Percentiles rank a stretch among this genome's conserved stretches.
These are phyloP conservation scores for Lepidium aucheri DNA, from an alignment of 345 rosid species.

Conservation along the genomic window DNA sequence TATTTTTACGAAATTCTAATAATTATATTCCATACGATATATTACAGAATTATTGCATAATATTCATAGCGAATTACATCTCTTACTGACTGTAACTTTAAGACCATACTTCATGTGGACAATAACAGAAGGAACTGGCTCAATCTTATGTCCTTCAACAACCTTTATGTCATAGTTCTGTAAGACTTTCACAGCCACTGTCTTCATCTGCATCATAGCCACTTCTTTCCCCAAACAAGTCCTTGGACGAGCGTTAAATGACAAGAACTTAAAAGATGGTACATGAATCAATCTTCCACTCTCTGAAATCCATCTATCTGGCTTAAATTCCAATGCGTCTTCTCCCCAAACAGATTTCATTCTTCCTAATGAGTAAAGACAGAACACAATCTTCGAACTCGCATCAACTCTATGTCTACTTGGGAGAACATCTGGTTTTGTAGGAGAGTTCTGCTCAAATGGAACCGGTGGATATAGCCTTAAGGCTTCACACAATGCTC, in stretches of 20 bases:
- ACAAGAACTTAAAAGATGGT: conserved; percentile 22
- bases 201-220: conserved; percentile 26
- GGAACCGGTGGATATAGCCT: conserved; percentile 30
- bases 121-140: conserved; percentile 17
- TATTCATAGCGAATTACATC: background rate
- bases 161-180: conserved; percentile 20
- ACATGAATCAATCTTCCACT: conserved; percentile 10
- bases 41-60: background rate
- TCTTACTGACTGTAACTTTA: background rate
- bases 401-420: conserved; percentile 22
- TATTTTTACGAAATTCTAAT: background rate
- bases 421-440: conserved; percentile 19
- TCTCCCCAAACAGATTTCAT: conserved; percentile 25
- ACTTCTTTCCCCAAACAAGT: conserved; percentile 29
- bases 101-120: conserved; percentile 27
- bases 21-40: background rate
- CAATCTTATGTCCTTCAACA: conserved; percentile 20
- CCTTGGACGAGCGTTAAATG: conserved; percentile 27
- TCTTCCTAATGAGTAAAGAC: conserved; percentile 26
- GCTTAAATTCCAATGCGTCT: conserved; percentile 13
- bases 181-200: conserved; percentile 7
- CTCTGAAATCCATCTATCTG: conserved; percentile 27
- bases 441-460: conserved; percentile 19
- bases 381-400: conserved; percentile 15
- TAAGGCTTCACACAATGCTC: conserved; percentile 24